Evolutionary conservation across 129 eudicot species (phyloP).

Genomic region (Flaveria linearis): DNA sequence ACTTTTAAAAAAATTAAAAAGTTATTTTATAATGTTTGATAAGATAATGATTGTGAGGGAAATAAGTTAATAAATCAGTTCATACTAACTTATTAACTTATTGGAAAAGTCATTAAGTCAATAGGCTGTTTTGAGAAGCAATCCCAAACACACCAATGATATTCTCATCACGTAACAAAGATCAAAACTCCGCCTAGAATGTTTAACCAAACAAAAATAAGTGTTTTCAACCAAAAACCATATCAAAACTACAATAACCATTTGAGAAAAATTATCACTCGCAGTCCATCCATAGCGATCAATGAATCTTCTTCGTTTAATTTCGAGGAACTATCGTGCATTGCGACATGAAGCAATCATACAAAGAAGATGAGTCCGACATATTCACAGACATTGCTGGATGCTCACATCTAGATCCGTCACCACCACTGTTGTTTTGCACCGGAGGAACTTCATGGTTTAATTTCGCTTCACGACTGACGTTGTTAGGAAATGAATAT

Average conservation of each 20-base stretch:
- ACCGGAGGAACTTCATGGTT: not conserved
- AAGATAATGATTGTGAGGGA: no score
- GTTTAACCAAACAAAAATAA: not conserved
- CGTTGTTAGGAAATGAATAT: not conserved
- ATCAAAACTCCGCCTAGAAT: not conserved
- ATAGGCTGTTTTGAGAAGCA: no score
- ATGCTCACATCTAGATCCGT: slow-evolving; percentile 25
- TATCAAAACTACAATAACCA: not conserved
- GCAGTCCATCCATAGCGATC: not conserved
- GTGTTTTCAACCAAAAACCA: not conserved
- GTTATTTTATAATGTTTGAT: no score
- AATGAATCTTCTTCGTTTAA: not conserved
- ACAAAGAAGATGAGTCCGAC: slow-evolving; percentile 23
- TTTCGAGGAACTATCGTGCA: slow-evolving; percentile 29
- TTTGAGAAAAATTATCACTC: not conserved
- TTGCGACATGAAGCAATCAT: slow-evolving; percentile 27
- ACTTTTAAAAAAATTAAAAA: no score
- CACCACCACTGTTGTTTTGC: not conserved
- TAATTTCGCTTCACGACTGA: not conserved
- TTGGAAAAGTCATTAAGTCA: no score
- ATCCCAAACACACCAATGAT: no score
- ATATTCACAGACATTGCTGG: slow-evolving; percentile 21
- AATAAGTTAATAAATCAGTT: no score
- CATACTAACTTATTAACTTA: no score
- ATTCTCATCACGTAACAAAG: slow-evolving; percentile 1